phyloP scores from a whole-genome alignment of 108 stramenopile genomes.

The Skeletonema tropicum region DNA sequence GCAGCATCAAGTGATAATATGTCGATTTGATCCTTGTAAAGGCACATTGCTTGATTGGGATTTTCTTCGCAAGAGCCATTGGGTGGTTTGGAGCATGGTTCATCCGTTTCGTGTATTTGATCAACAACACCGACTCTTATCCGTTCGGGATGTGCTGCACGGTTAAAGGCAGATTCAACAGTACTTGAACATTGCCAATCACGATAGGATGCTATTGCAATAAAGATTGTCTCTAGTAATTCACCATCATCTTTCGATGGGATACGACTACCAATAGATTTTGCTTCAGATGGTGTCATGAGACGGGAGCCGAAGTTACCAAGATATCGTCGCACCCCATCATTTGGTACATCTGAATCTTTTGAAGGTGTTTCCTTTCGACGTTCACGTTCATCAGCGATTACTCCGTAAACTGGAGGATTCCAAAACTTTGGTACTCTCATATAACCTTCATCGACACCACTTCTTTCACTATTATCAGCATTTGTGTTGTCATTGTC shows the following conservation, averaged over 20 bases:
- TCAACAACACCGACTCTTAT: conserved; percentile 82
- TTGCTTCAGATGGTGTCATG: conserved; percentile 69
- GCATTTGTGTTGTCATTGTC: background rate
- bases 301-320: conserved; percentile 73
- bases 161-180: conserved; percentile 71
- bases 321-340: conserved; percentile 67
- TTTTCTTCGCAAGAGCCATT: conserved; percentile 55
- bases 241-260: conserved; percentile 11
- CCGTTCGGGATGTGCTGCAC: conserved; percentile 79
- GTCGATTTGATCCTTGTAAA: conserved; percentile 66
- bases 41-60: conserved; percentile 73
- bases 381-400: conserved; percentile 38
- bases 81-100: conserved; percentile 55
- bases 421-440: conserved; percentile 56
- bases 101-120: conserved; percentile 55
- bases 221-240: conserved; percentile 71
- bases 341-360: background rate
- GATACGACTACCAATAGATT: conserved; percentile 59
- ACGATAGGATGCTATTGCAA: conserved; percentile 78
- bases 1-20: conserved; percentile 63
- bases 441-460: conserved; percentile 29
- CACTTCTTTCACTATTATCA: background rate
- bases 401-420: conserved; percentile 31
- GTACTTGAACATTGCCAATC: conserved; percentile 82
- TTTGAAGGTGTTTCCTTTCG: background rate